Percentiles rank a stretch among this genome's conserved stretches.
Conservation (phyloP, 2,329 filamentous ascomycete genomes). For the Coniochaeta sp. region DNA sequence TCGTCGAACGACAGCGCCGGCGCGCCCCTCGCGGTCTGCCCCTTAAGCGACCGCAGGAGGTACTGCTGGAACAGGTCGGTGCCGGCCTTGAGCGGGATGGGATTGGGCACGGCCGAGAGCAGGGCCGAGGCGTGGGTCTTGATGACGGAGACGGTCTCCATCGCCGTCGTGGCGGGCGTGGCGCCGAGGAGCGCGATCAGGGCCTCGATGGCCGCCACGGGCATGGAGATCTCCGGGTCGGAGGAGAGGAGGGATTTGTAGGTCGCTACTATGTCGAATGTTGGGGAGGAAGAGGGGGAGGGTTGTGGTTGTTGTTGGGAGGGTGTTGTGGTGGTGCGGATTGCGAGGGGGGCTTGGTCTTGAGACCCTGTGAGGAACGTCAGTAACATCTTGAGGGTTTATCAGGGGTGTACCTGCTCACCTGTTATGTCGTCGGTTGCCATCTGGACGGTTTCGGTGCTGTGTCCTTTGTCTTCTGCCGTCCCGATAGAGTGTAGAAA, state of each 20-base stretch:
- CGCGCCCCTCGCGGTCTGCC: constrained; percentile 32
- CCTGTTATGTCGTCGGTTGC: constrained; percentile 1
- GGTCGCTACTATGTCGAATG: constrained; percentile 39
- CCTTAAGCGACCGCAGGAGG: constrained; percentile 67
- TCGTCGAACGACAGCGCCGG: constrained; percentile 59
- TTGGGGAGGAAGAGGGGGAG: constrained; percentile 20
- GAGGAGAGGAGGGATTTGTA: constrained; percentile 48
- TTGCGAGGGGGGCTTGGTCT: constrained; percentile 5
- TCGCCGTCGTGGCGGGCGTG: constrained; percentile 77
- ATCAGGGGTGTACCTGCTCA: too few species aligned
- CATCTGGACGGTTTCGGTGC: not conserved
- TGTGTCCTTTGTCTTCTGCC: not conserved
- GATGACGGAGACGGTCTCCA: constrained; percentile 85
- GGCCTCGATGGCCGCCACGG: constrained; percentile 60
- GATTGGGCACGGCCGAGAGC: constrained; percentile 74
- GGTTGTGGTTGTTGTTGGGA: constrained; percentile 6
- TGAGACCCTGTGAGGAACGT: constrained; percentile 3
- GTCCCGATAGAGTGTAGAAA: not conserved
- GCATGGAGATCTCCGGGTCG: constrained; percentile 87
- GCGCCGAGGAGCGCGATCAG: constrained; percentile 78
- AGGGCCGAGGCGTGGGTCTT: constrained; percentile 70
- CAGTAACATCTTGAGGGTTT: too few species aligned
- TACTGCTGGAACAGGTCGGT: constrained; percentile 95
- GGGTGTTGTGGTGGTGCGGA: constrained; percentile 3
- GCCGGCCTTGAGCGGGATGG: constrained; percentile 85